Evolutionary conservation across 2,329 filamentous ascomycete genomes (phyloP), one percentile per base, ranked within the genome.

Genomic region (Aspergillus brunneoviolaceus): DNA sequence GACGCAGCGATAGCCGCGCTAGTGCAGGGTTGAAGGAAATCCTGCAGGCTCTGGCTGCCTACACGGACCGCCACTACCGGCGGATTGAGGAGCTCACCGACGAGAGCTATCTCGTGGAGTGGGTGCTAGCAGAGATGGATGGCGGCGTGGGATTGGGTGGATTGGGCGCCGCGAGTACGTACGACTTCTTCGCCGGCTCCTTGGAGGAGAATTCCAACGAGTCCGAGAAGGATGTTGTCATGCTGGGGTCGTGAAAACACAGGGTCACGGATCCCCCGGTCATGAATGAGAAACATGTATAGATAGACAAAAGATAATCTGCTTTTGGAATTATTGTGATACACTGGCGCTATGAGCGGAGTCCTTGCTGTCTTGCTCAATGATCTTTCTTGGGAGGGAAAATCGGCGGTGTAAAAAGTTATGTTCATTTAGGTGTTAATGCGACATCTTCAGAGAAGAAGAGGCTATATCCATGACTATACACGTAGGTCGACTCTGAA

Each of bases 81-180:
- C 85, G 94, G 57, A 84, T 95, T 67, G 93, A 96, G 74, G 94
- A 96, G 71, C 79, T 97, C 68, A 87, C 93, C 47, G 94, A 98
- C 73, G 95, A 98, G 80, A 96, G 93, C 72, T 98, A 93, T 77
- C 78, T 99, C 69, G 85, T 98, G 47, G 92, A 96, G 76, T 98
- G 96, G 83, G 96, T 94, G 63, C 80, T 98, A 63, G 85, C 88
- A 70, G 91, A 96, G 79, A 98, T 98, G 93, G 92, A 96, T 71
- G 89, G 73, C 83, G 73, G 82, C 89, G 62, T 80, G 73, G 61
- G 81, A 72, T 60, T 78, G 58, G 63, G 77, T 54, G 71, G 65
- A 33, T 58, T 74, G 29, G 68, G 65, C 23, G 68, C 62, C 58
- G 63, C 69, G n/a, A 59, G 57, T 45, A 54, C 57, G 19, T 59